Conservation (phyloP, 75 land plant species). For the Picea glauca region DNA sequence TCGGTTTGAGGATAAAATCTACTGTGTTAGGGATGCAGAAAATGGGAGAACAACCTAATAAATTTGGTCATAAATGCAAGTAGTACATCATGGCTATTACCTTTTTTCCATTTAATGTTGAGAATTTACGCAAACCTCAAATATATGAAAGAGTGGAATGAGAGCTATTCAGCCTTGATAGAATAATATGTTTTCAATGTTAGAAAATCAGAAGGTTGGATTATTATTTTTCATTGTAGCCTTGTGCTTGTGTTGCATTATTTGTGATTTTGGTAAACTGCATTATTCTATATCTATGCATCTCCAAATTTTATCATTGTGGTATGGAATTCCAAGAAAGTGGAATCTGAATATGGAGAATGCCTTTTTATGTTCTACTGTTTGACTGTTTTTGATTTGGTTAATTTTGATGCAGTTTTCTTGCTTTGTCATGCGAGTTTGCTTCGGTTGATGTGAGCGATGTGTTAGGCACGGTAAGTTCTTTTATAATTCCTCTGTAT, state of each 20-base stretch:
- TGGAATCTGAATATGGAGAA: background rate
- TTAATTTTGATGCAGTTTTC: constrained; percentile 68
- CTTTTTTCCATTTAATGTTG: background rate
- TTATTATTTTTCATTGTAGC: background rate
- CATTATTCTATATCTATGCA: background rate
- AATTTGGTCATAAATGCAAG: background rate
- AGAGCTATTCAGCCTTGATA: background rate
- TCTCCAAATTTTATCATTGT: background rate
- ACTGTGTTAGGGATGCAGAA: too few species aligned
- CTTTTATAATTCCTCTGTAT: background rate
- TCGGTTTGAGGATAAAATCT: too few species aligned
- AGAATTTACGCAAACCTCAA: background rate
- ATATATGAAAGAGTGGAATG: background rate
- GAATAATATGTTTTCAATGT: background rate
- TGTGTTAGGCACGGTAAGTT: constrained; percentile 95
- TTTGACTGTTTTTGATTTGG: background rate
- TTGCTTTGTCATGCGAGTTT: constrained; percentile 97
- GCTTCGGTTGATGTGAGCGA: constrained; percentile 98
- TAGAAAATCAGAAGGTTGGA: background rate
- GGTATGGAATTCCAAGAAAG: background rate
- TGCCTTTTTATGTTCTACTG: background rate
- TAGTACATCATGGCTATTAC: background rate
- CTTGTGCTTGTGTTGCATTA: background rate
- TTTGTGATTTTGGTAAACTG: background rate
- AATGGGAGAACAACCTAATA: background rate